These are phyloP conservation scores for Sclerotinia spermophila DNA, from an alignment of 2,329 filamentous ascomycete genomes.

Conservation along the genomic window DNA sequence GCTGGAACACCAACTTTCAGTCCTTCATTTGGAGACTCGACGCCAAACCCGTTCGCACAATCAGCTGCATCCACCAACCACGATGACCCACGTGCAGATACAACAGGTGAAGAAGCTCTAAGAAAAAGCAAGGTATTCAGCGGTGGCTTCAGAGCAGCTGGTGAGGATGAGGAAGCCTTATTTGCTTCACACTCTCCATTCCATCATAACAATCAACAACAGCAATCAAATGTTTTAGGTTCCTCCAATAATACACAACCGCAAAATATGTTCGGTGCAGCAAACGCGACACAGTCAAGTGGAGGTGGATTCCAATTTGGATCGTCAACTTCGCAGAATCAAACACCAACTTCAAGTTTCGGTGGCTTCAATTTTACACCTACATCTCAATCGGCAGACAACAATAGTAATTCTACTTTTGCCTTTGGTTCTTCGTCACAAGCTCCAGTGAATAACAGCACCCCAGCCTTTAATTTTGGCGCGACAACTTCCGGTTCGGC, in stretches of 20 bases:
- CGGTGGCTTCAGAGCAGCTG: slow-evolving; percentile 2
- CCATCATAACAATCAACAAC: neutral
- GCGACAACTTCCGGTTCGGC: neutral
- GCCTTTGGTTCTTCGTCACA: slow-evolving; percentile 14
- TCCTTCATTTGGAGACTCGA: slow-evolving; percentile 20
- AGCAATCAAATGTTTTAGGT: slow-evolving; percentile 4
- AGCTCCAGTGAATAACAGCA: slow-evolving; percentile 6
- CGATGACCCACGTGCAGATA: slow-evolving; percentile 22
- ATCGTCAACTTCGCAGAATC: neutral
- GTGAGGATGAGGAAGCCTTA: neutral
- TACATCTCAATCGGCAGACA: neutral
- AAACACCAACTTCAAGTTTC: neutral
- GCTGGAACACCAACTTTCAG: slow-evolving; percentile 17
- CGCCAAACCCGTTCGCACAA: slow-evolving; percentile 19
- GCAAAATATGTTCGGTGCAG: slow-evolving; percentile 1
- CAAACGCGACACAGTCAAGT: slow-evolving; percentile 1
- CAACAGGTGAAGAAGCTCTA: slow-evolving; percentile 19
- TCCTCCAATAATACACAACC: slow-evolving; percentile 3
- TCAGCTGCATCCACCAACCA: neutral
- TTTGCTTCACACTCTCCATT: slow-evolving; percentile 11
- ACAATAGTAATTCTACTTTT: slow-evolving; percentile 9
- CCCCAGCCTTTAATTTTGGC: slow-evolving; percentile 6
- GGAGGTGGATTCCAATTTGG: slow-evolving; percentile 12
- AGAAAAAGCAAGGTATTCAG: slow-evolving; percentile 9
- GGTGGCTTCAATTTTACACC: slow-evolving; percentile 14